Base-by-base conservation (phyloP, 2,329 filamentous ascomycete genomes). In the Verticillium nubilum region DNA sequence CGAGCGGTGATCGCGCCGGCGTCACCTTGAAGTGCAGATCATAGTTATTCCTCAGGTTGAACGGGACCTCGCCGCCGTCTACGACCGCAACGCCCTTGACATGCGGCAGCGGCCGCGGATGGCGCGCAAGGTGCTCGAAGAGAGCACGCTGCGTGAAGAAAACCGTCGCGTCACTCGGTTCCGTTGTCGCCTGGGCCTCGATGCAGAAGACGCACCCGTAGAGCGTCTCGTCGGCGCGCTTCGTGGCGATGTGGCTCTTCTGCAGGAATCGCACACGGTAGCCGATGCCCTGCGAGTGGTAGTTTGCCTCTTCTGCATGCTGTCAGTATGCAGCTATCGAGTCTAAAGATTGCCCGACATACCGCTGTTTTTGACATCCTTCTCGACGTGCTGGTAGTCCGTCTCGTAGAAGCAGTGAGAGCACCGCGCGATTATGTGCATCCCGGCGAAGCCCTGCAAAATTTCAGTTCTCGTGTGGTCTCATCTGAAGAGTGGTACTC, bases 181-280 rank as follows among this genome's bases (percentile, higher is more conserved):
- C 79, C 2, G 78, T 68, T 0, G 81, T 84, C n/a, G 67, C 73
- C 0, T 80, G 80, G 19, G 72, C 62, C 5, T 79, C 74, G 4
- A 83, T 71, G 66, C 83, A 86, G 65, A 86, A 84, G 1, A 82
- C 63, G 62, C 83, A 86, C 3, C 73, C 81, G 64, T 83, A 86
- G 52, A 82, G 67, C 57, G 80, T 74, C 61, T 85, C 82, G 52
- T 84, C 82, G 17, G 79, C 71, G 15, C 78, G 73, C 58, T 76
- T 77, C 5, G 80, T 78, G 0, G 76, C 68, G 5, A 86, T 59
- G 66, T 86, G 83, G 57, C 77, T 79, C 67, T 86, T 86, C 63
- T 82, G 80, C 4, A 86, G 74, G 61, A 85, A 80, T 1, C 83
- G 79, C 2, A 84, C 65, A 7, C 83, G 80, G 64, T 81, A 85